These are phyloP conservation scores for Phytopythium delawarense DNA, from an alignment of 352 stramenopile genomes.

Conservation along the genomic window DNA sequence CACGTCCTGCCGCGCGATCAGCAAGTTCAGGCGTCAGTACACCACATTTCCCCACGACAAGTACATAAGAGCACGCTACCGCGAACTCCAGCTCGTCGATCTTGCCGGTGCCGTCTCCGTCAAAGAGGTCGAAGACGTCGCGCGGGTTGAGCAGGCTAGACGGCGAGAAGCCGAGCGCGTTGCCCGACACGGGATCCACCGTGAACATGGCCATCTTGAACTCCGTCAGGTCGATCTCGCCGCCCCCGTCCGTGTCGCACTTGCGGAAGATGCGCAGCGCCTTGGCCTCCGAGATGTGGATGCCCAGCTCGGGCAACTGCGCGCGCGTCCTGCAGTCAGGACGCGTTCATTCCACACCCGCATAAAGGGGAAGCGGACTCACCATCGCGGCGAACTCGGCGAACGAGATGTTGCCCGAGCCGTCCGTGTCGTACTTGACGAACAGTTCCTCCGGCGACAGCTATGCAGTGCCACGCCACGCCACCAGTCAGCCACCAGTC, in stretches of 20 bases:
- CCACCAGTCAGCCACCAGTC: background rate
- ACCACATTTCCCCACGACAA: background rate
- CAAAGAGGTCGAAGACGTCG: constrained; percentile 91
- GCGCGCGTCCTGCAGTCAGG: constrained; percentile 30
- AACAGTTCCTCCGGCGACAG: constrained; percentile 88
- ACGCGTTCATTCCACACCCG: background rate
- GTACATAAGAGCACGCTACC: constrained; percentile 20
- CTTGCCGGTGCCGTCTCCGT: constrained; percentile 83
- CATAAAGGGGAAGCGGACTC: constrained; percentile 12
- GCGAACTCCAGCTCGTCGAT: constrained; percentile 94
- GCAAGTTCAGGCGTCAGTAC: background rate
- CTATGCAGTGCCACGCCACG: constrained; percentile 13
- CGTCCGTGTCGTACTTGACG: constrained; percentile 88
- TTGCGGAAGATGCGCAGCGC: constrained; percentile 88
- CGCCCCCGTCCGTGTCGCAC: constrained; percentile 87
- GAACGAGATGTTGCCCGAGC: constrained; percentile 88
- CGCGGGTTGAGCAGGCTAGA: constrained; percentile 77
- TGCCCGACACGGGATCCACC: constrained; percentile 83
- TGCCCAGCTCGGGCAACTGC: constrained; percentile 83
- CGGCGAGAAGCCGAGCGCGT: constrained; percentile 77
- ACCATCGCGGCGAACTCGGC: constrained; percentile 88
- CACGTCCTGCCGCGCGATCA: constrained; percentile 42
- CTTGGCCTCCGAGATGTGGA: constrained; percentile 88
- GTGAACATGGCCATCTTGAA: constrained; percentile 93
- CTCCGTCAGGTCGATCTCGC: constrained; percentile 91